Evolutionary conservation across 352 stramenopile species (phyloP).

Genomic region (Pythium grandisporangium): DNA sequence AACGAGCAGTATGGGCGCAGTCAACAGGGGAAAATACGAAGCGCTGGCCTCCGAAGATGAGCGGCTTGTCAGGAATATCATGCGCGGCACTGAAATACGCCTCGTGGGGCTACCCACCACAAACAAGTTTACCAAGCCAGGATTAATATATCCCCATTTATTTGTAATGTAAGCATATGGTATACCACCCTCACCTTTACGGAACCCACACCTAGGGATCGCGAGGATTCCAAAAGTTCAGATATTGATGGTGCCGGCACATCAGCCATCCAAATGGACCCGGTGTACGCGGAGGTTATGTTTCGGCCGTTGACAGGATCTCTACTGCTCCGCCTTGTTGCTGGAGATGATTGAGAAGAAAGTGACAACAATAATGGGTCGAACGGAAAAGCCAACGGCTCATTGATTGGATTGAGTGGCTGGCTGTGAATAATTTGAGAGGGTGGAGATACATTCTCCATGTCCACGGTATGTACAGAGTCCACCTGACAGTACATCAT

Average conservation of each 20-base stretch:
- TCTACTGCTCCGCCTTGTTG: no score
- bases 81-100: constrained; percentile 41
- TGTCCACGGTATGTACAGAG: no score
- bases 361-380: constrained; percentile 28
- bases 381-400: no score
- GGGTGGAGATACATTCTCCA: no score
- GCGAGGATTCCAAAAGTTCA: constrained; percentile 37
- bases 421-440: no score
- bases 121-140: constrained; percentile 1
- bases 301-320: no score
- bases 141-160: no score
- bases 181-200: constrained; percentile 15
- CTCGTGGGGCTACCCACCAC: constrained; percentile 29
- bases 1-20: constrained; percentile 22
- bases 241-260: constrained; percentile 25
- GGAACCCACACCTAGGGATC: constrained; percentile 29
- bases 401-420: no score
- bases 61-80: constrained; percentile 62
- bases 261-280: constrained; percentile 52
- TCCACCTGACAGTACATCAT: no score
- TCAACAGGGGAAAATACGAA: constrained; percentile 42
- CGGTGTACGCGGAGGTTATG: no score
- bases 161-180: background rate
- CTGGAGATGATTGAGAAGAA: constrained; percentile 34
- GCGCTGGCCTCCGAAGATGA: constrained; percentile 69